Base-by-base conservation (phyloP, 2,329 filamentous ascomycete genomes). In the Clarireedia sp. region DNA sequence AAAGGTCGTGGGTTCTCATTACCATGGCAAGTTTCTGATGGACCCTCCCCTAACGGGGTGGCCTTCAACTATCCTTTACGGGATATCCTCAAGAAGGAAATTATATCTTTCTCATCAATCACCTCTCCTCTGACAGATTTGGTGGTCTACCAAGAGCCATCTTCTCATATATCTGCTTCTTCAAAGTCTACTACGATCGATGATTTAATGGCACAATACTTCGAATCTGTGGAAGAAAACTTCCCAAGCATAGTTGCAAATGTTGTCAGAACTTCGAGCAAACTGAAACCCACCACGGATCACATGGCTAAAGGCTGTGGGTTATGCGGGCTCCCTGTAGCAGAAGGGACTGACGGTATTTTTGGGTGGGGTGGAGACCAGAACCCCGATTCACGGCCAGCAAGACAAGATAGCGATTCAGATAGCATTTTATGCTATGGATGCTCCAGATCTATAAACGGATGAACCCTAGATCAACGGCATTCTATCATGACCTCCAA, bases 231-330 rank as follows among this genome's bases (percentile, higher is more conserved):
- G 16, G 91, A 96, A 68, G 81, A 83, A 61, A 87, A 86, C 57
- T 96, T 95, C 66, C 89, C 91, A 3, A 89, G 88, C 54, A 90
- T 97, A 55, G 91, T 99, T 62, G 87, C 91, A 33, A 99, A 99
- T 68, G 94, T 99, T 9, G 92, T 96, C 5, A 83, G 90, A 59
- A 99, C 92, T 36, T 86, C 88, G n/a, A 85, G 83, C 51, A 96
- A 95, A 71, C 77, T 97, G 41, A 75, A 83, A 46, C 72, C 81
- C 24, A 68, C 73, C 21, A 63, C 63, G 47, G 62, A 59, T 1
- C 69, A 68, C 7, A 66, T 64, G 19, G 67, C 61, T 45, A 67
- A 66, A 14, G 62, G 62, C 23, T 95, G 90, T 65, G 77, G 78
- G 36, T 69, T 92, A 8, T 95, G 90, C 69, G 80, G 81, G 49